phyloP scores from a whole-genome alignment of 495 filamentous ascomycete species.

The Talaromyces ruber region DNA sequence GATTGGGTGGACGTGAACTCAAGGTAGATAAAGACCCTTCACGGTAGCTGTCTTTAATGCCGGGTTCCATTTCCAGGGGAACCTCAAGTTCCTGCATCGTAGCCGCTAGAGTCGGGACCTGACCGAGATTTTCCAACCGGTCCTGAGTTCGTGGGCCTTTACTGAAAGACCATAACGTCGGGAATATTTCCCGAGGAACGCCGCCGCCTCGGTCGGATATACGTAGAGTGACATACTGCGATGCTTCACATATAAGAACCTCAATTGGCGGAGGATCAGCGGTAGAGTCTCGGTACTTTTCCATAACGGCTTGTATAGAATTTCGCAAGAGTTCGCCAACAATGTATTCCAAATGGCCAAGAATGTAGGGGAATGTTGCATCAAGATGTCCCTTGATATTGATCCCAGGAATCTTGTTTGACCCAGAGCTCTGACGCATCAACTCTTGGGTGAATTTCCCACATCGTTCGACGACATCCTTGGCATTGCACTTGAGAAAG shows the following conservation, averaged over 20 bases:
- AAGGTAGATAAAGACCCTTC: constrained; percentile 67
- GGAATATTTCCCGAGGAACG: constrained; percentile 74
- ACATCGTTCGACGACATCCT: constrained; percentile 79
- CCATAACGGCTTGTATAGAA: constrained; percentile 84
- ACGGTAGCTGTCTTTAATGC: constrained; percentile 25
- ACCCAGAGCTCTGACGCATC: constrained; percentile 60
- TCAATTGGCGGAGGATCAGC: constrained; percentile 69
- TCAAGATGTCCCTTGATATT: constrained; percentile 77
- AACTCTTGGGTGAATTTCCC: constrained; percentile 63
- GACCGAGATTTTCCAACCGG: constrained; percentile 70
- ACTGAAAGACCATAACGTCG: constrained; percentile 91
- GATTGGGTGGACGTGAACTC: constrained; percentile 72
- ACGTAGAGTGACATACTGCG: constrained; percentile 92
- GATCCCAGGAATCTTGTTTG: constrained; percentile 68
- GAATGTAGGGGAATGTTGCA: constrained; percentile 91
- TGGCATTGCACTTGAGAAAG: constrained; percentile 87
- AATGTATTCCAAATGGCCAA: constrained; percentile 94
- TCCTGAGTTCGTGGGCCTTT: constrained; percentile 72
- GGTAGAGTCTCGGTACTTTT: constrained; percentile 43
- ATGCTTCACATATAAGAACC: constrained; percentile 87
- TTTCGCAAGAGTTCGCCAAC: constrained; percentile 93
- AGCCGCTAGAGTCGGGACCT: constrained; percentile 87
- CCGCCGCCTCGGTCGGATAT: constrained; percentile 94
- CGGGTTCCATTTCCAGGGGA: constrained; percentile 20
- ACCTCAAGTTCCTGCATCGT: constrained; percentile 79